Evolutionary conservation across 495 filamentous ascomycete genomes (phyloP).

Genomic region (Aspergillus biplanus): DNA sequence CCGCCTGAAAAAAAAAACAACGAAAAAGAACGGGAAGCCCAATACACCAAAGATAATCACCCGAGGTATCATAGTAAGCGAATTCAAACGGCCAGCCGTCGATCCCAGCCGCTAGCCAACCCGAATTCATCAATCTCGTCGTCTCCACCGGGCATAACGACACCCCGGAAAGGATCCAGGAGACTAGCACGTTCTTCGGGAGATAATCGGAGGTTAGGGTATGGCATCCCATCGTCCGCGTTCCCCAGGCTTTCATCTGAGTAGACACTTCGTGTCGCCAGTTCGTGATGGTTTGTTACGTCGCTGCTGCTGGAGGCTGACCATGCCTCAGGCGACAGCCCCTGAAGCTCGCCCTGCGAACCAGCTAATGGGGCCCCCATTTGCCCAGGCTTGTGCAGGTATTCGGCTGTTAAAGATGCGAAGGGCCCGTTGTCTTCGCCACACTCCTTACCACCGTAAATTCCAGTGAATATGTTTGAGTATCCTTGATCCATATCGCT

Average conservation of each 20-base stretch:
- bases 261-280: slow-evolving; percentile 67
- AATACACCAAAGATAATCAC: not conserved
- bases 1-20: not conserved
- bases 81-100: slow-evolving; percentile 42
- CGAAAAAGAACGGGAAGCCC: not conserved
- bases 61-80: not conserved
- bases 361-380: slow-evolving; percentile 24
- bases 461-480: slow-evolving; percentile 80
- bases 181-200: slow-evolving; percentile 36
- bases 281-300: slow-evolving; percentile 37
- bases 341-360: slow-evolving; percentile 36
- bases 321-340: slow-evolving; percentile 46
- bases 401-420: slow-evolving; percentile 47
- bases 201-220: slow-evolving; percentile 28
- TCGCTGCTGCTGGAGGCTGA: slow-evolving; percentile 46
- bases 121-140: slow-evolving; percentile 43
- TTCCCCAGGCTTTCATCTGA: slow-evolving; percentile 76
- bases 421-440: slow-evolving; percentile 51
- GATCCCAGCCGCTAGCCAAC: slow-evolving; percentile 40
- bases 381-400: slow-evolving; percentile 33
- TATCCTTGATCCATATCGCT: slow-evolving; percentile 76
- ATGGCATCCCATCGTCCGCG: slow-evolving; percentile 41
- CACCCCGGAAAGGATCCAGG: slow-evolving; percentile 50
- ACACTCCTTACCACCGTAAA: slow-evolving; percentile 72
- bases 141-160: slow-evolving; percentile 48